These are phyloP conservation scores for Phialemonium atrogriseum DNA, from an alignment of 2,329 filamentous ascomycete species.

Conservation along the genomic window DNA sequence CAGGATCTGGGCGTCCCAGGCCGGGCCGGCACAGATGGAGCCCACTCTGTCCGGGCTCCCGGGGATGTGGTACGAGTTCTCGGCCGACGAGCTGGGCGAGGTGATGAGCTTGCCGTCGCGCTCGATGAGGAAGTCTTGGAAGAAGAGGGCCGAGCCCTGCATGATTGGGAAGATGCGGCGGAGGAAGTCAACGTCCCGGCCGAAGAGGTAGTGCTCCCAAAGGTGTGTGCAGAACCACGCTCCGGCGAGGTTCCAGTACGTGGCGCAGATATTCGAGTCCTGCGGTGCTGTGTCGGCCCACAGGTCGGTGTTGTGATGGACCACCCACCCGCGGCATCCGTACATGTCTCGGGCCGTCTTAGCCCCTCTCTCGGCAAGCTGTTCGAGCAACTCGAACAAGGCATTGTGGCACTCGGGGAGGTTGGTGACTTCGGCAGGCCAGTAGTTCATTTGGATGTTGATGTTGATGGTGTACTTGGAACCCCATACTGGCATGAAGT, in stretches of 20 bases:
- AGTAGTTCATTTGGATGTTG: slow-evolving; percentile 47
- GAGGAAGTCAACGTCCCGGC: slow-evolving; percentile 20
- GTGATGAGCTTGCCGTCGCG: slow-evolving; percentile 2
- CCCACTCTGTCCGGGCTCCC: background rate
- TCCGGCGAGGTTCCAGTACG: slow-evolving; percentile 19
- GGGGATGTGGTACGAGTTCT: slow-evolving; percentile 21
- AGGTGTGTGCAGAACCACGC: slow-evolving; percentile 26
- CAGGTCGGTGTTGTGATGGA: slow-evolving; percentile 28
- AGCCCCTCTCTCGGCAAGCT: slow-evolving; percentile 22
- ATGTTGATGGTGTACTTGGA: slow-evolving; percentile 43
- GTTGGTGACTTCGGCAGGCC: slow-evolving; percentile 24
- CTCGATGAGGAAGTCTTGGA: background rate
- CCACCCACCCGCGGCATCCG: slow-evolving; percentile 21
- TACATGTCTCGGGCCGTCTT: slow-evolving; percentile 24
- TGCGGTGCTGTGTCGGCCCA: slow-evolving; percentile 26
- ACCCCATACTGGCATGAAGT: slow-evolving; percentile 34
- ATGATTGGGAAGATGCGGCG: slow-evolving; percentile 18
- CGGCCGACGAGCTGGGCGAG: slow-evolving; percentile 22
- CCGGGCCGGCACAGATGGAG: background rate
- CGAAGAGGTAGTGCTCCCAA: slow-evolving; percentile 29
- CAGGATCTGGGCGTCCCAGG: slow-evolving; percentile 17
- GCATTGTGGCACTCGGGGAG: slow-evolving; percentile 23
- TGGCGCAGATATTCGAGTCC: slow-evolving; percentile 22
- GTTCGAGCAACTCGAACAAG: slow-evolving; percentile 29
- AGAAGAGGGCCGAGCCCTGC: slow-evolving; percentile 5